Base-by-base conservation (phyloP, 2,329 filamentous ascomycete species). In the Monosporascus sp. region DNA sequence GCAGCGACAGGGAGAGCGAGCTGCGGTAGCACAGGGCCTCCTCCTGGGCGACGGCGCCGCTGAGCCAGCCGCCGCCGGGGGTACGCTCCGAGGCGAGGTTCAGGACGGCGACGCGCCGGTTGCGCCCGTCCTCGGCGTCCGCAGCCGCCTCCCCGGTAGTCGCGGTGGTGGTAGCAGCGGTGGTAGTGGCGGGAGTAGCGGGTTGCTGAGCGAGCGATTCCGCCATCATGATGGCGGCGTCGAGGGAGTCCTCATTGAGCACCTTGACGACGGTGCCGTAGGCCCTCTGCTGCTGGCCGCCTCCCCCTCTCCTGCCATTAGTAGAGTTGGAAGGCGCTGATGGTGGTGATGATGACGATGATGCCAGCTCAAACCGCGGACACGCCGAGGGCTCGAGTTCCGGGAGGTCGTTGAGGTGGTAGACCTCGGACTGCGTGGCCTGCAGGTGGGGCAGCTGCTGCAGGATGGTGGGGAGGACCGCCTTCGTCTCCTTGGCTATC, bases 21-120 rank as follows among this genome's bases (percentile, higher is more conserved):
- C 73, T 77, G 37, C 81, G 75, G 58, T 78, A 80, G 66, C 79
- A 84, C n/a, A 85, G 70, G 15, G 76, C 74, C 70, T 84, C 82
- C 68, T 85, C 81, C 64, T 84, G 82, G 3, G 80, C 81, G 11
- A 76, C 62, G 51, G 78, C 69, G 39, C 81, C 81, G 27, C 68
- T 70, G 8, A 72, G 63, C 71, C 79, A 84, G 18, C 79, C 80
- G 3, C 82, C 81, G 24, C 81, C 82, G 0, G 76, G 70, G 5
- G 59, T 63, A 7, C 65, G 57, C 20, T 75, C 74, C 22, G 78
- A 82, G 25, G 81, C 81, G 65, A 84, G 77, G 58, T 84, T 85
- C 39, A 85, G 69, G 18, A 82, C 71, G 47, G 72, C 76, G 5
- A 83, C 71, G n/a, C 56, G 54, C n/a, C 46, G 53, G 56, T 63